These are phyloP conservation scores for Aspergillus sp. DNA, from an alignment of 2,329 filamentous ascomycete species.

Conservation along the genomic window DNA sequence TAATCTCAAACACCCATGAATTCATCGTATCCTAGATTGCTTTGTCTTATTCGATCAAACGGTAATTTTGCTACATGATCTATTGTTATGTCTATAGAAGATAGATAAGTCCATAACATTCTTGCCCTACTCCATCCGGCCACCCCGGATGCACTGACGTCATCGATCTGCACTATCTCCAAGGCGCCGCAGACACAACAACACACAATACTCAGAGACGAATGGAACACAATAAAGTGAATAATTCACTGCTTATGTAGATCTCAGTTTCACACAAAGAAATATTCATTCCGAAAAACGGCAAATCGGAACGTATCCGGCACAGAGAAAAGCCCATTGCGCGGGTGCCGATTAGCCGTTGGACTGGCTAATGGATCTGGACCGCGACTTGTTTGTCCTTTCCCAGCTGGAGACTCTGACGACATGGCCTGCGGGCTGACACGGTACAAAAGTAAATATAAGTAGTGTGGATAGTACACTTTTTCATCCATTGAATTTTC, in stretches of 20 bases:
- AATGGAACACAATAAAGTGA: neutral
- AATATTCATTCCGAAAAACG: neutral
- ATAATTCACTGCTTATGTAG: neutral
- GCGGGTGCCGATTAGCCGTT: neutral
- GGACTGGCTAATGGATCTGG: neutral
- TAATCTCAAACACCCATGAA: too few species aligned
- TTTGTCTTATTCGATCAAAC: too few species aligned
- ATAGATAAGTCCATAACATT: too few species aligned
- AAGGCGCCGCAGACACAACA: neutral
- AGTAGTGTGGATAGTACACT: neutral
- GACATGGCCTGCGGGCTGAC: neutral
- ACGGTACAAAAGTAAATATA: neutral
- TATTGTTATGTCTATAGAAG: too few species aligned
- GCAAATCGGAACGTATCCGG: neutral
- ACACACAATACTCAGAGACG: neutral
- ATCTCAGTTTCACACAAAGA: neutral
- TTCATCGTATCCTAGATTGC: too few species aligned
- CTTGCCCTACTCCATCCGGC: neutral
- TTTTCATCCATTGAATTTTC: neutral
- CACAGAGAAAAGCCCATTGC: neutral
- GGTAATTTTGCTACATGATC: too few species aligned
- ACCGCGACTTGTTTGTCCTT: neutral
- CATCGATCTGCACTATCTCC: neutral
- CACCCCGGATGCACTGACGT: constrained; percentile 13
- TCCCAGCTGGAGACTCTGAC: neutral